Base-by-base conservation (phyloP, 805 yeast genomes). In the Starmerella apis region DNA sequence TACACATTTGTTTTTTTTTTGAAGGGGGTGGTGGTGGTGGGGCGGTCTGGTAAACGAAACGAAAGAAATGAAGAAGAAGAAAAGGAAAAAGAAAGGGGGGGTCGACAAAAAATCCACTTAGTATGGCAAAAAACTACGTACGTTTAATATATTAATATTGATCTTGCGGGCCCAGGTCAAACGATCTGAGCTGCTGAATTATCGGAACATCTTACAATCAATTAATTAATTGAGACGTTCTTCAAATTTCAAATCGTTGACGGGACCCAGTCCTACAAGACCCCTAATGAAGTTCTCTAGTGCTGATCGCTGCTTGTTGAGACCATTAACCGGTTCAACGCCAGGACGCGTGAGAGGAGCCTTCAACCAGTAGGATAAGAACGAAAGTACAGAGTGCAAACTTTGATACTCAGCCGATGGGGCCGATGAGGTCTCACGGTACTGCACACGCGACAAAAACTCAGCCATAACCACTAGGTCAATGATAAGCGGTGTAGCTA, bases 301-400 rank as follows among this genome's bases (percentile, higher is more conserved):
- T 46, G 94, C 96, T 60, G 81, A 76, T 65, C 95, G 82, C 74
- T 90, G 97, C 71, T 88, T 90, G 78, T 86, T 90, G 66, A 88
- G 76, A 24, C 96, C 95, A 63, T 88, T 88, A 62, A 88, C 85
- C 28, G 95, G 81, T 65, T 85, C 82, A 70, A 74, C 84, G 4
- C 96, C 96, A 45, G 86, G 85, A 70, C 90, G 84, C 45, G 94
- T 81, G 60, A 88, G 77, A 57, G 97, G 97, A 2, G 96, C 96
- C 74, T 88, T 88, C 65, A 90, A 79, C 96, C 96, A 88, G 72
- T 88, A 88, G 63, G 88, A 78, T 67, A 88, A 75, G 67, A 87
- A 83, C 16, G 94, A 78, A 65, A 90, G 74, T 45, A 90, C 88
- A 22, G 95, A 79, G 70, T 88, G 86, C 71, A 88, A 77, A 52